Evolutionary conservation across 2,329 filamentous ascomycete species (phyloP), one percentile per base, ranked within the genome.

Genomic region (Curvularia sp.): DNA sequence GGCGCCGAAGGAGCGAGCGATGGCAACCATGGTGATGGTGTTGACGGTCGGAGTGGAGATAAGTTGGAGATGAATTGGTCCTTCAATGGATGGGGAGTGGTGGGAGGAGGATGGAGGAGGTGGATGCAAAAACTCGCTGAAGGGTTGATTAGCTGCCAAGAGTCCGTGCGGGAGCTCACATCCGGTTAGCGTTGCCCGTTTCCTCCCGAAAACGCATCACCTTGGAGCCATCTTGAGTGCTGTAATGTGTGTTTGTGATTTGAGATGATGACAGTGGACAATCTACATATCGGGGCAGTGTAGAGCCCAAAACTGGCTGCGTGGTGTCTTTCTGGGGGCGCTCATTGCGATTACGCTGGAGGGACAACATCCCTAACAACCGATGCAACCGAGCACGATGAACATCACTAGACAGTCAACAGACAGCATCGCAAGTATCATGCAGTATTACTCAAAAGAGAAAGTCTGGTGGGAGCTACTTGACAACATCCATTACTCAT

Each of bases 11-110:
- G 74, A 76, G 61, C 74, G 71, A 61, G 75, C 75, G 61, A 77
- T 76, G 68, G 74, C 74, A 76, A 76, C 74, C 74, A 77, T 77
- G 66, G 68, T 76, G 73, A 69, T 61, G 69, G 69, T 72, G 67
- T 67, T 67, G 68, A 66, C 67, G 63, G 61, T 65, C 68, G 63
- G 72, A 74, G 73, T 71, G 73, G 73, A 76, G 74, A 76, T 75
- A 72, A 69, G 69, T 72, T 73, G 72, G 67, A 68, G 72, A 76
- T 76, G 74, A 73, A 74, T 70, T 74, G 68, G 63, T 66, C 69
- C 61, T 70, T 67, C 70, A 73, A 73, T 73, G 68, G 71, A 70
- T 73, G 67, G 60, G 61, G 64, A 64, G 65, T 64, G 63, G 64
- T 66, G 63, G 60, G 53, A 60, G 63, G 68, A 64, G 66, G 64